Evolutionary conservation across 495 filamentous ascomycete genomes (phyloP).

Genomic region (Trichocladium antarcticum): DNA sequence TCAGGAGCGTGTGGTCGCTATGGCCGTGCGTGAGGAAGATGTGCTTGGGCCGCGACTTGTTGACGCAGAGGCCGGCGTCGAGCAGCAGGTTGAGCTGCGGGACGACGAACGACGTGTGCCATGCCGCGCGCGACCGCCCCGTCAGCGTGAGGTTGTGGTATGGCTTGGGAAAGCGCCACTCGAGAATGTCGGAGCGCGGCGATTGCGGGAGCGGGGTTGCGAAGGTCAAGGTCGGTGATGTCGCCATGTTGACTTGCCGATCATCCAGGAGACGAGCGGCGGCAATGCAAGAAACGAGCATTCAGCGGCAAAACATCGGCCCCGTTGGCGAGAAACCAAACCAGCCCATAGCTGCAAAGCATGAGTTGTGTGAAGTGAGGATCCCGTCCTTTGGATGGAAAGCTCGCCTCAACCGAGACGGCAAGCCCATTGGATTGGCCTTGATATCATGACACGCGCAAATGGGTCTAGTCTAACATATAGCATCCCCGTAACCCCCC

Average conservation of each 20-base stretch:
- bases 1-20: conserved; percentile 29
- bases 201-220: conserved; percentile 29
- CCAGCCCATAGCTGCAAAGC: too few species aligned
- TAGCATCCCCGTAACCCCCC: too few species aligned
- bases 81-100: conserved; percentile 31
- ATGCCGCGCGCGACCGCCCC: conserved; percentile 31
- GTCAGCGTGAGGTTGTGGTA: conserved; percentile 26
- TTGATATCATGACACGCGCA: too few species aligned
- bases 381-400: too few species aligned
- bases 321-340: background rate
- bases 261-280: too few species aligned
- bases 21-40: conserved; percentile 35
- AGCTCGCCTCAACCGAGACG: too few species aligned
- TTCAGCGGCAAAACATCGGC: conserved; percentile 7
- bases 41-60: conserved; percentile 30
- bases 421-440: too few species aligned
- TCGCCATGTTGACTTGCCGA: background rate
- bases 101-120: conserved; percentile 35
- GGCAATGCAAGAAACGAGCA: background rate
- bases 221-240: conserved; percentile 15
- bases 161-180: conserved; percentile 31
- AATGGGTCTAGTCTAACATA: too few species aligned
- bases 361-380: too few species aligned
- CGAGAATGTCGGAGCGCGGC: conserved; percentile 26
- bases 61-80: conserved; percentile 29